Evolutionary conservation across 2,329 filamentous ascomycete genomes (phyloP).

Genomic region (Alternaria viburni): DNA sequence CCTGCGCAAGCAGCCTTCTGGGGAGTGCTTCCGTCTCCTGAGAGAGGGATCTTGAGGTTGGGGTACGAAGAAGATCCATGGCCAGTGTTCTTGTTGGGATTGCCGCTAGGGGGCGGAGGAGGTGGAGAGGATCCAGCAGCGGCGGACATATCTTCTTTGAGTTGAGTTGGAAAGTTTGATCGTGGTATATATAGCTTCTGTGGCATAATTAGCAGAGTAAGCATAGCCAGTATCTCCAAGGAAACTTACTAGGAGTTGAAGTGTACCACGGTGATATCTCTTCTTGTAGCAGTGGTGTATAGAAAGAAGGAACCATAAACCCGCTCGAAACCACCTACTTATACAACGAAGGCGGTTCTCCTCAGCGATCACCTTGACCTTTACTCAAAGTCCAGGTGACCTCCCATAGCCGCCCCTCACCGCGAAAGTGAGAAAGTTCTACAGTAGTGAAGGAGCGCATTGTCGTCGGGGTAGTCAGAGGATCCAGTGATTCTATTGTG

Average conservation of each 20-base stretch:
- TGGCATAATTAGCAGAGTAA: rapidly evolving
- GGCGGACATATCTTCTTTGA: too few species aligned
- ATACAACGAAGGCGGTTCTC: background rate
- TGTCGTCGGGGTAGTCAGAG: background rate
- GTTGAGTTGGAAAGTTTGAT: too few species aligned
- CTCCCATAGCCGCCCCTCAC: background rate
- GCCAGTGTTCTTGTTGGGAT: rapidly evolving
- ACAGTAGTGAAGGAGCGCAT: background rate
- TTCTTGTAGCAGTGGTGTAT: background rate
- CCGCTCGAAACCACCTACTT: background rate
- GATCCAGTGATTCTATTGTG: too few species aligned
- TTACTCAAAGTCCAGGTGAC: background rate
- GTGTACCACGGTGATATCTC: background rate
- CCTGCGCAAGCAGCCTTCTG: background rate
- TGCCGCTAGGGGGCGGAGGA: background rate
- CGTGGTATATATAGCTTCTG: background rate
- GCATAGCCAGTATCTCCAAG: rapidly evolving
- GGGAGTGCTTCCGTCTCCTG: background rate
- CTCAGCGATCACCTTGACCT: background rate
- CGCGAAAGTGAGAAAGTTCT: background rate
- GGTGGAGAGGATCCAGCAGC: background rate
- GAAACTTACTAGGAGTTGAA: background rate
- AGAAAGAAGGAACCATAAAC: background rate
- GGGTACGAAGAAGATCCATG: background rate
- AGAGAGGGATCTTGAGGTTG: background rate